Conservation (phyloP, 352 stramenopile species). For the Globisporangium cystogenes region DNA sequence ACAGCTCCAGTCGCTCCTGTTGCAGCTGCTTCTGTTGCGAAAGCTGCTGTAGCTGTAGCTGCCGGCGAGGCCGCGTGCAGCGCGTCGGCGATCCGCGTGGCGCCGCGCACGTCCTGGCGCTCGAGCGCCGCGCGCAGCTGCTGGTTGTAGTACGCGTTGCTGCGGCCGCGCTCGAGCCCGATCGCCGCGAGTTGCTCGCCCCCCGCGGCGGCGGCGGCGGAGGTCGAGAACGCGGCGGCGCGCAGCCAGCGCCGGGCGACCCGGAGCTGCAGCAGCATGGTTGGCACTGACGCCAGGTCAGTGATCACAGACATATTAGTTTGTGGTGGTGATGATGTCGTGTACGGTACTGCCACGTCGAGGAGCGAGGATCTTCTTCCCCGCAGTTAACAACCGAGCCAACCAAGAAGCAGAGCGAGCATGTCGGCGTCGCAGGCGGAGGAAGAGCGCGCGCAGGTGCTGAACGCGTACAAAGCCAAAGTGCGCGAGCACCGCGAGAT, state of each 20-base stretch:
- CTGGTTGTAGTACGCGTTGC: slow-evolving; percentile 44
- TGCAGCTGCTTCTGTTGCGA: slow-evolving; percentile 4
- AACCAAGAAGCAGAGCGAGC: slow-evolving; percentile 2
- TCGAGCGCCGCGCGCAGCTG: slow-evolving; percentile 26
- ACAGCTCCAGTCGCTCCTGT: slow-evolving; percentile 11
- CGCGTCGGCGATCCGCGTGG: slow-evolving; percentile 17
- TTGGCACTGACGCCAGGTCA: not conserved
- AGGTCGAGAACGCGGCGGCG: not conserved
- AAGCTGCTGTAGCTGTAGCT: slow-evolving; percentile 18
- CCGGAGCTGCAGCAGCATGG: not conserved
- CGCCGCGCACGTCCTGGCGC: slow-evolving; percentile 20
- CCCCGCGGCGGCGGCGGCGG: too few relatives aligned
- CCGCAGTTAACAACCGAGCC: not conserved
- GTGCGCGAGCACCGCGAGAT: slow-evolving; percentile 96
- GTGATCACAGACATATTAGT: not conserved
- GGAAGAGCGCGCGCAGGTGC: slow-evolving; percentile 90
- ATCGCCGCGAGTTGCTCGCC: slow-evolving; percentile 6
- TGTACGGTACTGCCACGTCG: too few relatives aligned
- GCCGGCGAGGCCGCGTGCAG: slow-evolving; percentile 1
- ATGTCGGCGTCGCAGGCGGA: slow-evolving; percentile 67
- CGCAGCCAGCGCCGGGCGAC: not conserved
- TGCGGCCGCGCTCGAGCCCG: slow-evolving; percentile 12
- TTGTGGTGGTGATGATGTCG: too few relatives aligned
- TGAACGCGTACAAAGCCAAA: slow-evolving; percentile 95
- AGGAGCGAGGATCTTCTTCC: not conserved